These are phyloP conservation scores for Omphalotus guepiniiformis DNA, from an alignment of 768 basidiomycete genomes.

Conservation along the genomic window DNA sequence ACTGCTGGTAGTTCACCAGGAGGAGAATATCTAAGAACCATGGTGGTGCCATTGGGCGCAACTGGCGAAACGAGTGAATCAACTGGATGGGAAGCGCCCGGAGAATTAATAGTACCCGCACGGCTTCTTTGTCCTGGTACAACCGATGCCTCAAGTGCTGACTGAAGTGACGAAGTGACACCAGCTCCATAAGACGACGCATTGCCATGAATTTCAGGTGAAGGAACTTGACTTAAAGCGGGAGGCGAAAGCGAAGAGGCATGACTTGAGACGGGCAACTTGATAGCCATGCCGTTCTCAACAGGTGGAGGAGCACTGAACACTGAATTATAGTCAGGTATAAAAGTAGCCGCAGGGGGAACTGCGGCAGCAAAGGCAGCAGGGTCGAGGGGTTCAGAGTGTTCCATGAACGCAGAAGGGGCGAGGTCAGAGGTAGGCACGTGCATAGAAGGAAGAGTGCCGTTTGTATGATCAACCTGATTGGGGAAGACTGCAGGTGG, in stretches of 20 bases:
- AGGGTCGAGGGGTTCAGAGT: conserved; percentile 7
- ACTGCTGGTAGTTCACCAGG: background rate
- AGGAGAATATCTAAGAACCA: background rate
- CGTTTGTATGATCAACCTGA: conserved; percentile 22
- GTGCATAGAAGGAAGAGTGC: conserved; percentile 30
- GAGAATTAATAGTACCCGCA: conserved; percentile 30
- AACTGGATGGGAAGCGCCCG: conserved; percentile 3
- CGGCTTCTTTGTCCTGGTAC: conserved; percentile 21
- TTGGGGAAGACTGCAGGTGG: conserved; percentile 28
- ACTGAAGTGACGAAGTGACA: conserved; percentile 40
- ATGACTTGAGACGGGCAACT: conserved; percentile 33
- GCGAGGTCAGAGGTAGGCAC: conserved; percentile 34
- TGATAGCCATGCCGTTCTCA: conserved; percentile 33
- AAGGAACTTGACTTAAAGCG: conserved; percentile 15
- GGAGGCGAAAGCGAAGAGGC: conserved; percentile 17
- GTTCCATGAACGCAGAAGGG: conserved; percentile 28
- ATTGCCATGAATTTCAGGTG: conserved; percentile 34
- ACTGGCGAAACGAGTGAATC: background rate
- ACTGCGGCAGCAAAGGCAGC: background rate
- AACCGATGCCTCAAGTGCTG: conserved; percentile 36
- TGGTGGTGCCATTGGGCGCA: too few relatives aligned
- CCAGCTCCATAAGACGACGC: conserved; percentile 33
- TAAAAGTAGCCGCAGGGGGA: conserved; percentile 30
- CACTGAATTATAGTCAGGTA: conserved; percentile 32
- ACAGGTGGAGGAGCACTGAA: conserved; percentile 15